A percentile compares a stretch with the other conserved stretches of the same genome.
These are phyloP conservation scores for Dimocarpus longan DNA, from an alignment of 345 rosid species.

Conservation along the genomic window DNA sequence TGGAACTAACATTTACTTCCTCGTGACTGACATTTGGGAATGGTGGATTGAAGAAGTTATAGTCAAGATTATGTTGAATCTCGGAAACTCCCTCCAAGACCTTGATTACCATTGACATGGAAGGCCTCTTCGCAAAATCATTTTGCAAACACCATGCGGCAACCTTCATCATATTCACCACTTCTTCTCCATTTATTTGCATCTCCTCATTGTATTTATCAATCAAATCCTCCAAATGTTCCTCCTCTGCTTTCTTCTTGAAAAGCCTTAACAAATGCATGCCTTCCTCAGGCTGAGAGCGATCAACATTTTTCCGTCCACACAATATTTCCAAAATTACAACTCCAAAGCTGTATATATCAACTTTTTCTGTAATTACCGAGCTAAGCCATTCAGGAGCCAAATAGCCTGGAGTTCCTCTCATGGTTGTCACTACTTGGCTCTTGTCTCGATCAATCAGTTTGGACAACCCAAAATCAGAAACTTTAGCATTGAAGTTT, in stretches of 20 bases:
- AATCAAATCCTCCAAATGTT: slow-evolving; percentile 22
- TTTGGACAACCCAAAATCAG: slow-evolving; percentile 34
- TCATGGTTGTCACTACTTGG: slow-evolving; percentile 23
- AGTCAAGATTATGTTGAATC: slow-evolving; percentile 16
- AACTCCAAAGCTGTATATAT: slow-evolving; percentile 39
- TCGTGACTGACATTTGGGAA: not conserved
- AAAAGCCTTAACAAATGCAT: slow-evolving; percentile 24
- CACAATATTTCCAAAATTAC: slow-evolving; percentile 34
- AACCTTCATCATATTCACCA: slow-evolving; percentile 27
- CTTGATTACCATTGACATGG: slow-evolving; percentile 25
- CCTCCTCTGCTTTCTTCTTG: slow-evolving; percentile 24
- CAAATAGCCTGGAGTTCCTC: slow-evolving; percentile 30
- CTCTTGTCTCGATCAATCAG: slow-evolving; percentile 24
- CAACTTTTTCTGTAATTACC: slow-evolving; percentile 33
- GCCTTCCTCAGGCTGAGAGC: slow-evolving; percentile 23
- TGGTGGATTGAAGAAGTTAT: not conserved
- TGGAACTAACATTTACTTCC: not conserved
- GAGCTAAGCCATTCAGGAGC: slow-evolving; percentile 24
- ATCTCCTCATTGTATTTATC: slow-evolving; percentile 22
- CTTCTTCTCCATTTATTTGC: slow-evolving; percentile 23
- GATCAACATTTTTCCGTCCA: slow-evolving; percentile 23
- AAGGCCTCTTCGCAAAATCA: slow-evolving; percentile 31
- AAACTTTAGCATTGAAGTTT: slow-evolving; percentile 29
- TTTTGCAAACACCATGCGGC: slow-evolving; percentile 38
- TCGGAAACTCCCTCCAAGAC: slow-evolving; percentile 22